phyloP scores from a whole-genome alignment of 768 basidiomycete genomes.

The Psilocybe subaeruginosa region DNA sequence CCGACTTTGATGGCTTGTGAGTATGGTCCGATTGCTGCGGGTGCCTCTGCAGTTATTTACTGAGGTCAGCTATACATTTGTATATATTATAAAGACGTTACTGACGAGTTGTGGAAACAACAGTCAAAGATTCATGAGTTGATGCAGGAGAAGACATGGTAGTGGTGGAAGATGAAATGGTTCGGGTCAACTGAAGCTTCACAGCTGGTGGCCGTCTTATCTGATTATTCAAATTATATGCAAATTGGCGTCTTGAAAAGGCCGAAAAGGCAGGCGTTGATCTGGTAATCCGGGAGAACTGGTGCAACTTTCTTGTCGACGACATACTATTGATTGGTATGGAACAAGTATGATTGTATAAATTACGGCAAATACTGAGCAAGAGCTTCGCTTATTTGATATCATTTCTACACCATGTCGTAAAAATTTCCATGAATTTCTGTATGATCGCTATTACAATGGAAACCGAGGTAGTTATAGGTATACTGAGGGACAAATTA shows the following conservation, averaged over 20 bases:
- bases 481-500: conserved; percentile 14
- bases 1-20: conserved; percentile 85
- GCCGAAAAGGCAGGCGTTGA: background rate
- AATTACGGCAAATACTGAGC: background rate
- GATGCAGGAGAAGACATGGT: conserved; percentile 35
- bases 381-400: background rate
- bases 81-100: conserved; percentile 3
- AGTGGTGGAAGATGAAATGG: conserved; percentile 8
- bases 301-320: background rate
- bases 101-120: conserved; percentile 46
- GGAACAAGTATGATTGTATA: background rate
- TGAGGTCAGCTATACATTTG: background rate
- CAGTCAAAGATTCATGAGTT: conserved; percentile 41
- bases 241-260: background rate
- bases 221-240: conserved; percentile 10
- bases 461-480: conserved; percentile 6
- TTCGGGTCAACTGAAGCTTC: conserved; percentile 9
- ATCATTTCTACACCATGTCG: no score
- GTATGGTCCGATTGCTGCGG: conserved; percentile 85
- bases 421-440: background rate
- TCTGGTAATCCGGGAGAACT: conserved; percentile 2
- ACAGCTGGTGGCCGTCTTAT: background rate
- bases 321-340: background rate
- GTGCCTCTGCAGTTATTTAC: conserved; percentile 54
- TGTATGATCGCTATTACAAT: conserved; percentile 12